Percentiles rank a stretch among this genome's conserved stretches.
These are phyloP conservation scores for Neurospora sp. DNA, from an alignment of 495 filamentous ascomycete species.

Conservation along the genomic window DNA sequence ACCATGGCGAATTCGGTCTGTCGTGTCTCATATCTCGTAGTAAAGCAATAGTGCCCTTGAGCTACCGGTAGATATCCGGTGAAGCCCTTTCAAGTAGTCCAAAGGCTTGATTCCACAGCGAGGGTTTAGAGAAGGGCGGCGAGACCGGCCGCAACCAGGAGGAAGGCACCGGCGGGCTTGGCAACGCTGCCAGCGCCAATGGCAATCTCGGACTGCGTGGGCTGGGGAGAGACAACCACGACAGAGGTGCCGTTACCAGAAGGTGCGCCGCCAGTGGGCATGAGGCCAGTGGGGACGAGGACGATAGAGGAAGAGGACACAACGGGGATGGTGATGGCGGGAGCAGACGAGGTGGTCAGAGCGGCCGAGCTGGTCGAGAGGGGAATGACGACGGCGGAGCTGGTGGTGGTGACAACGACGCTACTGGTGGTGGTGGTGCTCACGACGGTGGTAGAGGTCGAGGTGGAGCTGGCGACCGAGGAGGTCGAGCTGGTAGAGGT, in stretches of 20 bases:
- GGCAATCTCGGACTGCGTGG: slow-evolving; percentile 7
- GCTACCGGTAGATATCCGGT: slow-evolving; percentile 1
- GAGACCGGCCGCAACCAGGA: slow-evolving; percentile 17
- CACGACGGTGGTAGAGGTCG: slow-evolving; percentile 2
- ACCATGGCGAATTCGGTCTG: slow-evolving; percentile 10
- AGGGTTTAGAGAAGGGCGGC: slow-evolving; percentile 25
- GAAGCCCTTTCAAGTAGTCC: slow-evolving; percentile 1
- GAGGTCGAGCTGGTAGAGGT: slow-evolving; percentile 7
- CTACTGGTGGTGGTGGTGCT: slow-evolving; percentile 1
- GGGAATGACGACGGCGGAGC: neutral
- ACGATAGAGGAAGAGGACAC: neutral
- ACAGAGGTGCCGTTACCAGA: neutral
- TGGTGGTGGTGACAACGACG: neutral
- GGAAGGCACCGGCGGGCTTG: slow-evolving; percentile 16
- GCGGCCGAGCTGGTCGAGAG: slow-evolving; percentile 2
- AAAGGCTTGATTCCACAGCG: slow-evolving; percentile 13
- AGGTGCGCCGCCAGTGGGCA: slow-evolving; percentile 1
- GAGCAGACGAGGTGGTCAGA: slow-evolving; percentile 7
- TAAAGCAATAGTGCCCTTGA: slow-evolving; percentile 10
- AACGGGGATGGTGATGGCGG: neutral
- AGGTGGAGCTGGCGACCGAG: slow-evolving; percentile 8
- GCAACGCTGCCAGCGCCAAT: slow-evolving; percentile 12
- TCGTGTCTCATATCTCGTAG: slow-evolving; percentile 29
- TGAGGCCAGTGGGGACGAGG: neutral
- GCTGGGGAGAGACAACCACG: neutral